Evolutionary conservation across 441 rosid genomes (phyloP), one percentile per base, ranked within the genome.

Genomic region (Arabidopsis hybrid): DNA sequence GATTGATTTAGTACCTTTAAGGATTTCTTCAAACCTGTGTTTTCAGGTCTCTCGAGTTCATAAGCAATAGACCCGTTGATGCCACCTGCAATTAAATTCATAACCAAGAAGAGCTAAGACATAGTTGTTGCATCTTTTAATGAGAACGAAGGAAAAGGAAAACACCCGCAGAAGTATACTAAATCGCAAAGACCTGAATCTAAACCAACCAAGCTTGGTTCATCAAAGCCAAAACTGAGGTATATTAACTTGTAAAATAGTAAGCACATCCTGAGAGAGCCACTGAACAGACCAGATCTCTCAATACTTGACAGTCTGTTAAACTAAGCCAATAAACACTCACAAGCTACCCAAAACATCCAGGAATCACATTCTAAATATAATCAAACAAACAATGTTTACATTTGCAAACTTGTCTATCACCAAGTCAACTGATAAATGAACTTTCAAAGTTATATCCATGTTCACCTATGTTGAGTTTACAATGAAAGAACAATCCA

Each of bases 41-140:
- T 94, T 84, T 91, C 98, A 14, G 97, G 96, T 81, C 98, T 90
- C 38, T 90, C 95, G 4, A 91, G 92, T 73, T 94, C 98, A 68
- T 84, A 89, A 60, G 85, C 71, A 76, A 91, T 87, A 51, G 98
- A 94, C 61, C 98, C 95, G 58, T 94, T 94, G 86, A 91, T 91
- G 45, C 96, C 97, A 68, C 98, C 98, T 94, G 83, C 65, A 74
- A 31, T 7, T 10, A 4, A 62, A 49, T 39, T 26, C 50, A 60
- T 50, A 3, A 47, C 55, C 42, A 58, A 64, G 50, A 55, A 45
- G 32, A 72, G 26, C 2, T 10, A 39, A 38, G 66, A 62, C 39
- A 62, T 2, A 46, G 12, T 0, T 49, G 60, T 7, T 0, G 21
- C 51, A 35, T n/a, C 18, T 17, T 17, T 31, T 12, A 62, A 57